Evolutionary conservation across 331 rosid genomes (phyloP), one percentile per base, ranked within the genome.

Genomic region (Spiraea crenata): DNA sequence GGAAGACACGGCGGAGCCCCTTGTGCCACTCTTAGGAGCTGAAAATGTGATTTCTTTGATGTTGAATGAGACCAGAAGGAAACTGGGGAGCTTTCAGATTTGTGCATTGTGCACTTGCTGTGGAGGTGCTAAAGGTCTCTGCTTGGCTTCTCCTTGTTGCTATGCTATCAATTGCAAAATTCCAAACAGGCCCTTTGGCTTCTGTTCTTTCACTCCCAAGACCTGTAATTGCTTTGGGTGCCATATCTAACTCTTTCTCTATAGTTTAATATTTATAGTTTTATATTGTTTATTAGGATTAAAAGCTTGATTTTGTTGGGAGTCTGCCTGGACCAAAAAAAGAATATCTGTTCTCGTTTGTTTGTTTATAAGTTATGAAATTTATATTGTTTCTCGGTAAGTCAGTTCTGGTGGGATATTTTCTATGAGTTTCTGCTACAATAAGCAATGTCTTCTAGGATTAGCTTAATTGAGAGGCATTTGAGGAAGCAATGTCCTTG

Each of bases 151-250:
- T 72, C 98, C 98, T 0, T 95, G 99, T 82, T 95, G 99, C 89
- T 95, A 91, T 80, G 96, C 99, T 67, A 91, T 95, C 88, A 89
- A 91, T 82, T 95, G 99, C 92, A 89, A 95, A 87, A 89, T 95
- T 72, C 99, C 99, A 19, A 81, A 95, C 79, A 85, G 92, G 71
- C 99, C 99, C 50, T 95, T 91, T 81, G 99, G 99, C 35, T 91
- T 91, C 84, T 95, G 99, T 75, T 89, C 99, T 54, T 91, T 95
- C 91, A 86, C 96, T 4, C 99, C 99, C 72, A 95, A 84, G 90
- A 82, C 93, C 81, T 95, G 99, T 86, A 95, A 95, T 87, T 95
- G 99, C 96, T 85, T 95, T 78, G 96, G 93, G 68, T 95, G 99
- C 85, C 98, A 84, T 80, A 82, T 85, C 85, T 95, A 68, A 77